phyloP scores from a whole-genome alignment of 371 early-diverging fungal species.

The Mucor irregularis region DNA sequence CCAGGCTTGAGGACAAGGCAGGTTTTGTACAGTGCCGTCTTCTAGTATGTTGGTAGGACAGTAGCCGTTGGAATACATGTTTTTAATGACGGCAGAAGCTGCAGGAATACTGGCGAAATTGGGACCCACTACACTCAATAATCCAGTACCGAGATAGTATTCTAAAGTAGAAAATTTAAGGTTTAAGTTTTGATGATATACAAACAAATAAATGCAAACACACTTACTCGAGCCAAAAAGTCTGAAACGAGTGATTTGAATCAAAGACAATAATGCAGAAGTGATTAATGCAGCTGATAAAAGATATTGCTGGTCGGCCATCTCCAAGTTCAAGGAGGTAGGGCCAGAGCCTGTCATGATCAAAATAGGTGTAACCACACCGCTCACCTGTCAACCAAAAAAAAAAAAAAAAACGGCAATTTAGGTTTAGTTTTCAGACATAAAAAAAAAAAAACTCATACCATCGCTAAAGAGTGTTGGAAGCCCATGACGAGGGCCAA shows the following conservation, averaged over 20 bases:
- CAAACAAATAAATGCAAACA: background rate
- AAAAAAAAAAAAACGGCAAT: background rate
- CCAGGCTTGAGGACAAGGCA: slow-evolving; percentile 59
- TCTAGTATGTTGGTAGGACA: slow-evolving; percentile 42
- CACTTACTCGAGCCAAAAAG: slow-evolving; percentile 37
- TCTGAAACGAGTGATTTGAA: slow-evolving; percentile 64
- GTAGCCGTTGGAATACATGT: slow-evolving; percentile 47
- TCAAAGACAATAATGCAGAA: slow-evolving; percentile 52
- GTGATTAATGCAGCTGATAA: slow-evolving; percentile 61
- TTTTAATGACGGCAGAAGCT: slow-evolving; percentile 33
- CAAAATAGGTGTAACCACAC: slow-evolving; percentile 60
- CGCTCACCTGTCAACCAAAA: slow-evolving; percentile 52
- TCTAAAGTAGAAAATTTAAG: slow-evolving; percentile 10
- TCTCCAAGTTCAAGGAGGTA: slow-evolving; percentile 47
- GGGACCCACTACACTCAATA: slow-evolving; percentile 58
- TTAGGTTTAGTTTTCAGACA: background rate
- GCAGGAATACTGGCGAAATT: slow-evolving; percentile 58
- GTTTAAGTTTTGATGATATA: background rate
- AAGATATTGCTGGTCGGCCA: slow-evolving; percentile 52
- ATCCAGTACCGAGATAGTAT: slow-evolving; percentile 58
- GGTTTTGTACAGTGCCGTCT: slow-evolving; percentile 45
- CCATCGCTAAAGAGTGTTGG: slow-evolving; percentile 58
- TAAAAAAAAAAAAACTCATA: too few relatives aligned
- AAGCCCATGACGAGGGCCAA: slow-evolving; percentile 62
- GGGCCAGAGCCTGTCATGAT: slow-evolving; percentile 56